Base-by-base conservation (phyloP, 768 basidiomycete genomes). In the Phanerochaete carnosa region DNA sequence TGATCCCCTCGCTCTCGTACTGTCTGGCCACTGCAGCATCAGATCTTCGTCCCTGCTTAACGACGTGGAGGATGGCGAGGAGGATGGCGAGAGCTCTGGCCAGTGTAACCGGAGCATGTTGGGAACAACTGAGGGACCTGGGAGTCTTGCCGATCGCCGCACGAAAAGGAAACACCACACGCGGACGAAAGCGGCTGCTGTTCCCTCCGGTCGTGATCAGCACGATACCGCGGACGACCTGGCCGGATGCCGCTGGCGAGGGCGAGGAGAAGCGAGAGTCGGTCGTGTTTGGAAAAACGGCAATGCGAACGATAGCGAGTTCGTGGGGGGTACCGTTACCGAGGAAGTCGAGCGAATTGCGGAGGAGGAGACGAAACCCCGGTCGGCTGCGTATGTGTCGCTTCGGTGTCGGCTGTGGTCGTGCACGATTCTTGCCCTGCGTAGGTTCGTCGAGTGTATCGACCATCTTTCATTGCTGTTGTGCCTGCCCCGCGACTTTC, bases 181-280 rank as follows among this genome's bases (percentile, higher is more conserved):
- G 87, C 64, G 71, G 84, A 66, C 77, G 77, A 66, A 89, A 90
- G 69, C 81, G 89, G 45, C 91, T 91, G 66, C 91, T 90, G 51
- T 61, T 89, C 54, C 89, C 90, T 47, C 88, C 88, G 22, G 77
- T 92, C 39, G 89, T 87, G 37, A 64, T 92, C 70, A 89, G 92
- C 64, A 85, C 85, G 29, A 84, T 84, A 28, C 84, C 82, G n/a
- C 89, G 92, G 16, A 88, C 85, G 29, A 83, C 87, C 22, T 80
- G 84, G n/a, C 82, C 83, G 37, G 73, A 61, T 52, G 59, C 65
- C 22, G 67, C 64, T 25, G 73, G 72, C 13, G 75, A 71, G 60
- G 78, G 73, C 62, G 67, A 73, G 47, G 70, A 75, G 65, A 80
- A 77, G 66, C 77, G 88, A 60, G 87, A 87, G 62, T 87, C 87